A percentile compares a stretch with the other conserved stretches of the same genome.
Conservation (phyloP, 495 filamentous ascomycete genomes). For the Haplographium delicatum region DNA sequence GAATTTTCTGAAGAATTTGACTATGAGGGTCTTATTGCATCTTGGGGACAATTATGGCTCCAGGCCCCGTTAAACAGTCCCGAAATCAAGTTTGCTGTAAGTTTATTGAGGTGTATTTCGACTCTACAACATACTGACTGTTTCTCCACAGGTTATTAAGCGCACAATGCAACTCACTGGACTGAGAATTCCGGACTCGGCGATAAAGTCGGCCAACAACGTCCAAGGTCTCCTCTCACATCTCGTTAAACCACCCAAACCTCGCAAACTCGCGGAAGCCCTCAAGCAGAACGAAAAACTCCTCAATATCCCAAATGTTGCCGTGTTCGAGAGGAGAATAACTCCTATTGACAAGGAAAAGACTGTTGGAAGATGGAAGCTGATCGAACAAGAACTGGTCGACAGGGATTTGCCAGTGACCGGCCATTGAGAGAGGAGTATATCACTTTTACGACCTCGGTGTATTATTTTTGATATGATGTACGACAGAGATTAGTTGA, state of each 20-base stretch:
- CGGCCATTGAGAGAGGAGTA: slow-evolving; percentile 28
- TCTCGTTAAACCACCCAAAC: slow-evolving; percentile 52
- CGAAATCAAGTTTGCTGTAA: slow-evolving; percentile 66
- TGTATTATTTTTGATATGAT: no score
- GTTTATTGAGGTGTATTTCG: no score
- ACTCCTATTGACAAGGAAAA: slow-evolving; percentile 67
- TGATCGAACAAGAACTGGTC: slow-evolving; percentile 69
- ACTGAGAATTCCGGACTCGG: slow-evolving; percentile 62
- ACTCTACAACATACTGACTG: slow-evolving; percentile 6
- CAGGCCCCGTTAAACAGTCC: slow-evolving; percentile 50
- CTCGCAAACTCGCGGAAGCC: slow-evolving; percentile 45
- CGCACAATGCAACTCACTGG: slow-evolving; percentile 74
- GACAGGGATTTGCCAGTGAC: slow-evolving; percentile 50
- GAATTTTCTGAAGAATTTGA: slow-evolving; percentile 11
- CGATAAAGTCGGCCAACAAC: slow-evolving; percentile 47
- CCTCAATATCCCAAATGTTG: slow-evolving; percentile 60
- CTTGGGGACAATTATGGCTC: slow-evolving; percentile 47
- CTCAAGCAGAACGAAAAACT: slow-evolving; percentile 38
- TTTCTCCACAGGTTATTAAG: slow-evolving; percentile 60
- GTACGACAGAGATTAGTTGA: background rate
- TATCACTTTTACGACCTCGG: no score
- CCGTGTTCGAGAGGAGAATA: slow-evolving; percentile 51
- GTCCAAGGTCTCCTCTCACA: slow-evolving; percentile 49
- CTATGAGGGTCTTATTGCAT: slow-evolving; percentile 17
- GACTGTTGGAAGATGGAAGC: slow-evolving; percentile 75